Conservation (phyloP, 208 protist species). For the Tetramitus jugosus region DNA sequence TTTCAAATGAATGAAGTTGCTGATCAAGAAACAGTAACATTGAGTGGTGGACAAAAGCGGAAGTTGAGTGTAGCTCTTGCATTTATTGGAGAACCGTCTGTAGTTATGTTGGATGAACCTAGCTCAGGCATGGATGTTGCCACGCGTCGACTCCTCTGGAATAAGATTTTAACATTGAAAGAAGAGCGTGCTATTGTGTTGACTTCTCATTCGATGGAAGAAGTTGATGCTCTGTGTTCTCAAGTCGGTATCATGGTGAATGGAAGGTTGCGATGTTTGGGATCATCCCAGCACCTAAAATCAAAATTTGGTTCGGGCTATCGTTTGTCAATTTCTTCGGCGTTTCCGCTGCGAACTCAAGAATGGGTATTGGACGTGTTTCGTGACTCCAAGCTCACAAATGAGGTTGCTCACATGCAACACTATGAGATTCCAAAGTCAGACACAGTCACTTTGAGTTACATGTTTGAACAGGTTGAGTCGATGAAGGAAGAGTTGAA, state of each 20-base stretch:
- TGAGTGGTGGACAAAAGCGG: slow-evolving; percentile 67
- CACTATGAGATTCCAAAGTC: neutral
- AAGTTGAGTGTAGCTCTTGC: slow-evolving; percentile 65
- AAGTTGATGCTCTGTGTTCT: slow-evolving; percentile 68
- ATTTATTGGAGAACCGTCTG: slow-evolving; percentile 55
- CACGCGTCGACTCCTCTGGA: slow-evolving; percentile 63
- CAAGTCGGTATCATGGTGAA: slow-evolving; percentile 72
- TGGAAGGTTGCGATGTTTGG: slow-evolving; percentile 71
- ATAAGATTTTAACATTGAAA: slow-evolving; percentile 46
- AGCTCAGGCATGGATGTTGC: slow-evolving; percentile 73
- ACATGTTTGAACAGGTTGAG: slow-evolving; percentile 32
- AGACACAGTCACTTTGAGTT: neutral
- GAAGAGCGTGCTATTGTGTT: slow-evolving; percentile 49
- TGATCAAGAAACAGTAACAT: neutral
- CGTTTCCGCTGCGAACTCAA: too few species aligned
- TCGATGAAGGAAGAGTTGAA: neutral
- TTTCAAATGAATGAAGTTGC: neutral
- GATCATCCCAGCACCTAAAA: slow-evolving; percentile 64
- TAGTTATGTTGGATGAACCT: slow-evolving; percentile 74
- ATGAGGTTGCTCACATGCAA: neutral
- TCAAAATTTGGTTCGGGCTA: slow-evolving; percentile 36
- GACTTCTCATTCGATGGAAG: slow-evolving; percentile 78
- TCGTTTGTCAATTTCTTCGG: neutral
- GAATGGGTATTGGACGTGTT: neutral
- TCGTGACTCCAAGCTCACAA: neutral